phyloP scores from a whole-genome alignment of 768 basidiomycete genomes.

The Lactarius indigo region DNA sequence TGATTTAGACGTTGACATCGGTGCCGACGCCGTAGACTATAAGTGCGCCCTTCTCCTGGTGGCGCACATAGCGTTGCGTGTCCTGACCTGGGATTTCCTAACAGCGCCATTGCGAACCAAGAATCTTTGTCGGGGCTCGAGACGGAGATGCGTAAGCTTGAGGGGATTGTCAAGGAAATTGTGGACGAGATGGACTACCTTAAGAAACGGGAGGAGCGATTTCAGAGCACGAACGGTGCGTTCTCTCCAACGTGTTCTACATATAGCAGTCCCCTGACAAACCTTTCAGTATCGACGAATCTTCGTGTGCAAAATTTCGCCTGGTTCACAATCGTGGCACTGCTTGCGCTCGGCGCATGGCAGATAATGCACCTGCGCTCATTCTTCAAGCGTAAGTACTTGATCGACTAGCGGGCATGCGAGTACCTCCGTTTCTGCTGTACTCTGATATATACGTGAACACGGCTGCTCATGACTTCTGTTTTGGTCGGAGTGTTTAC shows the following conservation, averaged over 20 bases:
- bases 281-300: constrained; percentile 78
- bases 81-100: constrained; percentile 14
- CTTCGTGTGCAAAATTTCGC: constrained; percentile 89
- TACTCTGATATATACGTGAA: constrained; percentile 10
- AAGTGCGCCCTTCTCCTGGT: constrained; percentile 58
- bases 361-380: constrained; percentile 92
- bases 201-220: constrained; percentile 83
- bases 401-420: constrained; percentile 57
- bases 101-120: constrained; percentile 95
- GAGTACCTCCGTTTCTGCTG: constrained; percentile 2
- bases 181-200: constrained; percentile 92
- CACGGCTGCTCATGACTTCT: background rate
- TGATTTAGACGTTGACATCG: constrained; percentile 96
- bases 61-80: background rate
- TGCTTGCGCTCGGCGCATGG: constrained; percentile 84
- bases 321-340: constrained; percentile 77
- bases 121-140: constrained; percentile 94
- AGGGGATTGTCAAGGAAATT: constrained; percentile 92
- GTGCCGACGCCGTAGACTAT: constrained; percentile 98
- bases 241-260: constrained; percentile 19
- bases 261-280: constrained; percentile 1
- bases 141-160: constrained; percentile 97
- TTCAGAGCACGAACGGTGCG: constrained; percentile 86
- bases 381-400: constrained; percentile 95
- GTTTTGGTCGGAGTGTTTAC: background rate